These are phyloP conservation scores for Davidsoniella neocaledoniae DNA, from an alignment of 2,329 filamentous ascomycete species.

Conservation along the genomic window DNA sequence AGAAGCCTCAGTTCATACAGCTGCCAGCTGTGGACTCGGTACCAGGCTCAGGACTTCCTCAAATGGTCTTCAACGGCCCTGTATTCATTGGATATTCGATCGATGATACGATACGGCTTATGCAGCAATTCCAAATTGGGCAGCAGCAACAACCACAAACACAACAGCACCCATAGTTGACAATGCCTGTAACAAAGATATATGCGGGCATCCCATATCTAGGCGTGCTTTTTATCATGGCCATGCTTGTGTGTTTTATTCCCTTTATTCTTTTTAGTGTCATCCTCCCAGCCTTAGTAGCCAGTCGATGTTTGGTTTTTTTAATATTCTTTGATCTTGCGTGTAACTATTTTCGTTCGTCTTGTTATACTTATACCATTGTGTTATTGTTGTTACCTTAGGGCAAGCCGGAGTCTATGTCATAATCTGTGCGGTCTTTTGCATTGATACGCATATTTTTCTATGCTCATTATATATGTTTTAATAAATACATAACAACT, in stretches of 20 bases:
- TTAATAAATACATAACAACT: too few relatives aligned
- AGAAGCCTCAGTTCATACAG: background rate
- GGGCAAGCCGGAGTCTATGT: too few relatives aligned
- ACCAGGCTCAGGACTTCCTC: conserved; percentile 24
- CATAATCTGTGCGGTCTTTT: background rate
- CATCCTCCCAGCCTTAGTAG: background rate
- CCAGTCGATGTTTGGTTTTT: background rate
- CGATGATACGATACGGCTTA: conserved; percentile 61
- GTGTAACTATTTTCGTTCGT: conserved; percentile 10
- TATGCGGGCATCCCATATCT: background rate
- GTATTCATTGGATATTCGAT: conserved; percentile 86
- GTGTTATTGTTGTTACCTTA: background rate
- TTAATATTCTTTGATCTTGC: conserved; percentile 2
- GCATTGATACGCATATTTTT: background rate
- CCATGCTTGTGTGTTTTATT: background rate
- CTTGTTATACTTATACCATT: conserved; percentile 4
- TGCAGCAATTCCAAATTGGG: conserved; percentile 40
- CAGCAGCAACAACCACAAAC: background rate
- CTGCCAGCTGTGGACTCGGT: background rate
- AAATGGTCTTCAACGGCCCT: conserved; percentile 80
- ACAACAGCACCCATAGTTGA: background rate
- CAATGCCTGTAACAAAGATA: too few relatives aligned
- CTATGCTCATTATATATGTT: too few relatives aligned
- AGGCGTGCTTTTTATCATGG: too few relatives aligned
- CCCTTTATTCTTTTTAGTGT: conserved; percentile 10